These are phyloP conservation scores for Cutaneotrichosporon sp. DNA, from an alignment of 1,284 basidiomycete species.

Conservation along the genomic window DNA sequence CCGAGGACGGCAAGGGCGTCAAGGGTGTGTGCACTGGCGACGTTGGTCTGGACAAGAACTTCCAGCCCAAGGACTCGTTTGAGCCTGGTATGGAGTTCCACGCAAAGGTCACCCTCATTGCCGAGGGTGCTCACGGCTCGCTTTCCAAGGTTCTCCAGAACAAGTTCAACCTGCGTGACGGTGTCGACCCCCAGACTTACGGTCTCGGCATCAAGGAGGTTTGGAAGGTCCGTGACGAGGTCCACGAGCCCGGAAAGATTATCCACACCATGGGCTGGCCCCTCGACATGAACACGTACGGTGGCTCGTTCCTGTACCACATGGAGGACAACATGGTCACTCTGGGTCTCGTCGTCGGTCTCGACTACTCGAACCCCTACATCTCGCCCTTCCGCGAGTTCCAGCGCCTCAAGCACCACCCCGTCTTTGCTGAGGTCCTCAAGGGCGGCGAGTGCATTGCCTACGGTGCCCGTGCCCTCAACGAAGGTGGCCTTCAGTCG, in stretches of 20 bases:
- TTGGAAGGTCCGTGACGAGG: conserved; percentile 79
- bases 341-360: conserved; percentile 86
- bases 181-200: conserved; percentile 88
- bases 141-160: conserved; percentile 79
- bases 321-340: conserved; percentile 91
- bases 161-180: conserved; percentile 75
- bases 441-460: conserved; percentile 76
- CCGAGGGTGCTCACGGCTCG: conserved; percentile 93
- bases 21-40: conserved; percentile 91
- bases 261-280: conserved; percentile 96
- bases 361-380: conserved; percentile 95
- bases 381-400: conserved; percentile 90
- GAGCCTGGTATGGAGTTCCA: conserved; percentile 98
- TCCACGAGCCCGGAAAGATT: conserved; percentile 79
- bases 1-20: conserved; percentile 66
- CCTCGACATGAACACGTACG: conserved; percentile 79
- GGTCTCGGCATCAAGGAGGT: conserved; percentile 97
- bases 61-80: conserved; percentile 79
- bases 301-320: conserved; percentile 93
- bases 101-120: conserved; percentile 89
- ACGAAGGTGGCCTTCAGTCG: conserved; percentile 92
- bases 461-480: conserved; percentile 87
- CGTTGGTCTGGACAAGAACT: conserved; percentile 81
- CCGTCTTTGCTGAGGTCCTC: conserved; percentile 79
- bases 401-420: conserved; percentile 97